Evolutionary conservation across 139 green algal species (phyloP), one percentile per base, ranked within the genome.

Genomic region (Tetraselmis striata): DNA sequence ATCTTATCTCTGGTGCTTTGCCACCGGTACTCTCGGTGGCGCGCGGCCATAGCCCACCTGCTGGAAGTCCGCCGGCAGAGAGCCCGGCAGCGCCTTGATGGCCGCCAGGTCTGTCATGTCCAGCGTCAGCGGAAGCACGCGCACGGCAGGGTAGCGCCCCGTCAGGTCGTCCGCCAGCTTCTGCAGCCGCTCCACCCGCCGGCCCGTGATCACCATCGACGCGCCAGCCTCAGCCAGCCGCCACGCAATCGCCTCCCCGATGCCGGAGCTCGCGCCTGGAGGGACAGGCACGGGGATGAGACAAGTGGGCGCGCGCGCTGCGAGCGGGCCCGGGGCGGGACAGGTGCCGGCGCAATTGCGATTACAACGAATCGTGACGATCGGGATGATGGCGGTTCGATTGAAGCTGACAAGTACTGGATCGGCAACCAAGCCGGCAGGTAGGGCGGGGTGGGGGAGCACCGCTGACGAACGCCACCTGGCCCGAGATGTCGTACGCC

Each of bases 171-270:
- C 81, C n/a, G 86, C 78, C 67, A 96, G 77, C 23, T 77, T 81
- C 29, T 90, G 45, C 75, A 96, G 80, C 0, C 93, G 84, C 28
- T 95, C 91, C 26, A 79, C 58, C 1, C 94, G 89, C 24, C 94
- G 83, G 0, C 93, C 94, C 0, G 93, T 79, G n/a, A 96, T 78
- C 18, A 97, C 78, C 1, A 97, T 86, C 26, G 85, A 88, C 84
- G 87, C 93, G 22, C 91, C 90, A 0, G 87, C 90, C 30, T 94
- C 92, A 30, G 93, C 94, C 32, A 96, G 89, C 0, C 90, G 85
- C 83, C 85, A 89, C 0, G 94, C 93, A 31, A 84, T 90, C 0
- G 92, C 92, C 81, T 94, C 90, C 0, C 94, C 94, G 78, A 96
- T 94, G 32, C 93, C 93, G 25, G 81, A 83, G 78, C 87, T 92